Percentiles rank a stretch among this genome's conserved stretches.
phyloP scores from a whole-genome alignment of 495 filamentous ascomycete species.

The Endocarpon pusillum region DNA sequence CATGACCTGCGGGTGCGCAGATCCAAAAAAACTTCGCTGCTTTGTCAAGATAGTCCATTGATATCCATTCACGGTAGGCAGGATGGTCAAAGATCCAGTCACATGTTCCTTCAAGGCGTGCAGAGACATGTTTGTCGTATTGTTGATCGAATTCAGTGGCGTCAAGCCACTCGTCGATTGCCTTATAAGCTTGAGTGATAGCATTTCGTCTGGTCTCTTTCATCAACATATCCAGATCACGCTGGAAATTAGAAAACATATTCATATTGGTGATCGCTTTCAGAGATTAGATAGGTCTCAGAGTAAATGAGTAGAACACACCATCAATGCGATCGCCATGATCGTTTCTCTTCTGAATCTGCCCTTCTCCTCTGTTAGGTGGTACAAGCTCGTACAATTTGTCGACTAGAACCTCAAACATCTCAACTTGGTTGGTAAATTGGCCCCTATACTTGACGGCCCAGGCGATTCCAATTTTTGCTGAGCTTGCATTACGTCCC shows the following conservation, averaged over 20 bases:
- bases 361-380: too few relatives aligned
- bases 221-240: background rate
- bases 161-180: background rate
- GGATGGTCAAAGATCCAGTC: conserved; percentile 8
- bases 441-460: background rate
- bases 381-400: background rate
- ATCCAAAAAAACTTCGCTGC: conserved; percentile 7
- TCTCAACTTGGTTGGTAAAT: background rate
- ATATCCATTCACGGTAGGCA: conserved; percentile 5
- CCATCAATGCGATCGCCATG: too few relatives aligned
- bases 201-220: background rate
- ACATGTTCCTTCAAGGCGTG: conserved; percentile 4
- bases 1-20: conserved; percentile 8
- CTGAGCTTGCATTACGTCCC: too few relatives aligned
- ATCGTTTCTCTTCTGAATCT: too few relatives aligned
- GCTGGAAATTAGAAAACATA: background rate
- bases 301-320: too few relatives aligned
- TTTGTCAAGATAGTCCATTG: background rate
- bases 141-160: background rate
- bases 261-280: background rate
- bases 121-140: background rate
- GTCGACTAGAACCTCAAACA: background rate
- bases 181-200: background rate
- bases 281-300: too few relatives aligned
- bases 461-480: background rate